Conservation (phyloP, 192 early-diverging fungal genomes). For the Linnemannia schmuckeri region DNA sequence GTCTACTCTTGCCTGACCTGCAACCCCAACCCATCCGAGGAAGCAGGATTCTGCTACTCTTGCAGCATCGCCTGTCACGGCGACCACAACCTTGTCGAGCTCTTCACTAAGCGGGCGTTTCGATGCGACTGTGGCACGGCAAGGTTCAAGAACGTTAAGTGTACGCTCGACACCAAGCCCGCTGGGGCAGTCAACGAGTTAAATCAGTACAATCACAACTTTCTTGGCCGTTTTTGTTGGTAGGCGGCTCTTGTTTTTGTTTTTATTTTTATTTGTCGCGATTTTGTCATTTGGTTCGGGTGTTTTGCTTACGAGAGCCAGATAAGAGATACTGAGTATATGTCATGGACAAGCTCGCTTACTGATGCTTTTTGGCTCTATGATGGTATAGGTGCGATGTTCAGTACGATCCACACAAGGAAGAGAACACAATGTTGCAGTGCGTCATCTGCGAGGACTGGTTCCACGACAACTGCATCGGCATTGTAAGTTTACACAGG, state of each 20-base stretch:
- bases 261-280: neutral
- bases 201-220: constrained; percentile 91
- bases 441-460: constrained; percentile 92
- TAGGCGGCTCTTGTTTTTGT: constrained; percentile 21
- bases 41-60: constrained; percentile 69
- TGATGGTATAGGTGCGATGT: constrained; percentile 71
- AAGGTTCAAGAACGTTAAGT: constrained; percentile 59
- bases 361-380: neutral
- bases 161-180: constrained; percentile 60
- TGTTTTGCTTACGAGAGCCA: neutral
- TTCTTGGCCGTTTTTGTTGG: constrained; percentile 86
- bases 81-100: constrained; percentile 85
- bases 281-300: neutral
- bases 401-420: constrained; percentile 79
- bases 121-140: constrained; percentile 91
- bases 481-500: constrained; percentile 47
- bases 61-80: constrained; percentile 85
- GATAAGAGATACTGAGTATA: neutral
- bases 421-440: constrained; percentile 85
- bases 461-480: constrained; percentile 83
- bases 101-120: constrained; percentile 88
- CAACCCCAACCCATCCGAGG: constrained; percentile 47
- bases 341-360: neutral
- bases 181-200: constrained; percentile 64
- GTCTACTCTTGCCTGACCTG: constrained; percentile 90